These are phyloP conservation scores for Haematococcus lacustris DNA, from an alignment of 139 green algal species.

Conservation along the genomic window DNA sequence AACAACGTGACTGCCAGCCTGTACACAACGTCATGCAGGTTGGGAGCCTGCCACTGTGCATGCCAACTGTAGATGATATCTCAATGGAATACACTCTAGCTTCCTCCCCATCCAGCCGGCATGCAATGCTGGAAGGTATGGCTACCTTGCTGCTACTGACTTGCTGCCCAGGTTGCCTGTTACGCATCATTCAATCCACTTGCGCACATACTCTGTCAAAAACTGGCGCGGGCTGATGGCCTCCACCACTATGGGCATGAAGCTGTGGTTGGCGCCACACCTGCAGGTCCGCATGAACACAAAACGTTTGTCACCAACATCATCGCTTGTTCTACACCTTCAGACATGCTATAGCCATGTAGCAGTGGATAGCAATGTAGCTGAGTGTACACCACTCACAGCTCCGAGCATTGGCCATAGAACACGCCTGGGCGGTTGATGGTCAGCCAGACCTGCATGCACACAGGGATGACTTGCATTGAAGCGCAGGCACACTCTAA, in stretches of 20 bases:
- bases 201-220: constrained; percentile 34
- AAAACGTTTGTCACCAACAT: too few relatives aligned
- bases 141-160: too few relatives aligned
- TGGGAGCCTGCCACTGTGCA: too few relatives aligned
- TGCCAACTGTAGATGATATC: too few relatives aligned
- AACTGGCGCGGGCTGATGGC: constrained; percentile 46
- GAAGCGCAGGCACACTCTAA: neutral
- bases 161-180: too few relatives aligned
- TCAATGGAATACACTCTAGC: too few relatives aligned
- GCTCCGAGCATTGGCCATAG: constrained; percentile 67
- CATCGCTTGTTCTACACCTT: too few relatives aligned
- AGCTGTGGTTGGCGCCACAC: constrained; percentile 55
- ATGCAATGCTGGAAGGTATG: too few relatives aligned
- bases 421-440: constrained; percentile 62
- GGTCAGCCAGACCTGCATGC: constrained; percentile 50
- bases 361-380: constrained; percentile 53
- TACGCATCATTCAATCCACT: constrained; percentile 20
- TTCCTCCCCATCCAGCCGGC: too few relatives aligned
- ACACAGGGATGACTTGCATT: too few relatives aligned
- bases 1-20: too few relatives aligned
- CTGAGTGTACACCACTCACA: constrained; percentile 26
- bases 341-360: constrained; percentile 71
- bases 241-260: constrained; percentile 70
- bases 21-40: too few relatives aligned
- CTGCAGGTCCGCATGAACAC: neutral